phyloP scores from a whole-genome alignment of 2,329 filamentous ascomycete genomes.

The Magnaporthiopsis incrustans region DNA sequence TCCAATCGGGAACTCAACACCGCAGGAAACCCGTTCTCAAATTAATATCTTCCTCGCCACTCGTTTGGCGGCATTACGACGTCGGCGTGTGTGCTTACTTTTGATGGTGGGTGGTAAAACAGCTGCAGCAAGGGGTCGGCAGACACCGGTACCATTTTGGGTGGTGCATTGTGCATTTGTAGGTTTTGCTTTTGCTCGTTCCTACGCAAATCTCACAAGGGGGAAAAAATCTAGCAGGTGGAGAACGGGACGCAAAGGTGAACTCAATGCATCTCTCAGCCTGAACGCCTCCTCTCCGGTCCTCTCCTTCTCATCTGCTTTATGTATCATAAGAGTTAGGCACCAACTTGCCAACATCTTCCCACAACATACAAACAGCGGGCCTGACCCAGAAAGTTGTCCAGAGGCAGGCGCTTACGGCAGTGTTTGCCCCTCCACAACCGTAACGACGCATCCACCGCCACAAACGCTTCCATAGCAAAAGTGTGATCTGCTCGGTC shows the following conservation, averaged over 20 bases:
- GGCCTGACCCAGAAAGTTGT: not conserved
- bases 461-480: not conserved
- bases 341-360: not conserved
- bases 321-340: not conserved
- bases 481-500: not conserved
- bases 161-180: too few relatives aligned
- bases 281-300: not conserved
- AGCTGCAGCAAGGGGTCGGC: not conserved
- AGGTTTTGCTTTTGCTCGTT: too few relatives aligned
- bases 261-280: not conserved
- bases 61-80: not conserved
- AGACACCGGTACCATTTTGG: too few relatives aligned
- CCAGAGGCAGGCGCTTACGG: not conserved
- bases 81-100: too few relatives aligned
- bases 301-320: not conserved
- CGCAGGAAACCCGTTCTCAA: not conserved
- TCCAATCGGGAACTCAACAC: not conserved
- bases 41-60: not conserved
- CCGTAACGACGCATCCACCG: not conserved
- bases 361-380: not conserved
- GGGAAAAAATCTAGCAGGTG: not conserved
- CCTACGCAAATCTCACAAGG: not conserved
- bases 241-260: not conserved
- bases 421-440: too few relatives aligned
- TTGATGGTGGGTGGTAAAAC: not conserved